Base-by-base conservation (phyloP, 169 alveolate species). In the Plasmodium coatneyi region DNA sequence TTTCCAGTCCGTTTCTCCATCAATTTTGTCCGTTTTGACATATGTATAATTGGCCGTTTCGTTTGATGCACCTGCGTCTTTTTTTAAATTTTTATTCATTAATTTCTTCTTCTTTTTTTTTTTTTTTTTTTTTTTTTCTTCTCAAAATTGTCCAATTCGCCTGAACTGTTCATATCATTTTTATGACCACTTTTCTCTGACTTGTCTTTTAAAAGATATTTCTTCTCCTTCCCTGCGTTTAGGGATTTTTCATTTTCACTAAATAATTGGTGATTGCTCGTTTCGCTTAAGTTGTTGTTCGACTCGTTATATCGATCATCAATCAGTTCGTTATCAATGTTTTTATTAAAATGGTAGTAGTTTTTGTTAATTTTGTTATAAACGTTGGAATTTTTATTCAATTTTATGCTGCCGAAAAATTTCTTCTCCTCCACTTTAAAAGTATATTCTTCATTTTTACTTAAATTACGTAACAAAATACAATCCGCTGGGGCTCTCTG, bases 1-100 rank as follows among this genome's bases (percentile, higher is more conserved):
- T 96, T 99, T 99, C 99, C 99, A 99, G 95, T 99, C 99, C 56
- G 99, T 99, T 94, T 99, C 99, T 22, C 99, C 99, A 95, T 99
- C 99, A 74, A 99, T 96, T 93, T 99, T 98, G 93, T 99, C 99
- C n/a, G 99, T 99, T 66, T 99, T 97, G 39, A 99, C 98, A 95
- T 94, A 96, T 9, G 96, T 92, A 80, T 96, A 92, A 39, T 96
- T 96, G 22, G 82, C 95, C 5, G 97, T 94, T 83, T 96, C 97
- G 39, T 93, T 92, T 1, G 97, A 28, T 1, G 43, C 76, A 14
- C 25, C 79, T 41, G 43, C 34, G 43, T 39, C 71, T 36, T 56
- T 84, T 36, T 56, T 19, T 5, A 49, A 30, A 25, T 14, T 25
- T 10, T 22, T 84, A 22, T 84, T 84, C 1, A 25, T 84, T 19